These are phyloP conservation scores for Rhizopus sp. DNA, from an alignment of 371 early-diverging fungal species.

Conservation along the genomic window DNA sequence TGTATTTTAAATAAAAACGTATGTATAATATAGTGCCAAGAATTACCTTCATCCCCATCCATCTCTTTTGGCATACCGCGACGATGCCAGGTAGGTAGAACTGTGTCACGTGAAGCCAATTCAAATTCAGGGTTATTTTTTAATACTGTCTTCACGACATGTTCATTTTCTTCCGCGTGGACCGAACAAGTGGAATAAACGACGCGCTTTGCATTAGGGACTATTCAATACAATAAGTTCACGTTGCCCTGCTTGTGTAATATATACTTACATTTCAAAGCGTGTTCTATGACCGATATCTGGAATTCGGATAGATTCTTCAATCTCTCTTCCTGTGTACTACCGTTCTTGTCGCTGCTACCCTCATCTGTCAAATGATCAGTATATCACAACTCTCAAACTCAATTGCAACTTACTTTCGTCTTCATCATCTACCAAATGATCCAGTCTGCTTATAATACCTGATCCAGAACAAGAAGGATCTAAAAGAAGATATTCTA, in stretches of 20 bases:
- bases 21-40: constrained; percentile 1
- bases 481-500: constrained; percentile 94
- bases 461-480: constrained; percentile 99
- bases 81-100: constrained; percentile 75
- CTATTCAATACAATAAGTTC: constrained; percentile 31
- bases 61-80: constrained; percentile 67
- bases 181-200: constrained; percentile 97
- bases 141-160: constrained; percentile 78
- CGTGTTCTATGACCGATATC: constrained; percentile 64
- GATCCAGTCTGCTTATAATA: constrained; percentile 86
- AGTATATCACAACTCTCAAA: neutral
- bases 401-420: constrained; percentile 10
- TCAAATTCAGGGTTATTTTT: constrained; percentile 54
- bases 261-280: constrained; percentile 64
- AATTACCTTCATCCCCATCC: constrained; percentile 24
- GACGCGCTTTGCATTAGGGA: constrained; percentile 76
- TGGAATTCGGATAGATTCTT: constrained; percentile 76
- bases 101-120: constrained; percentile 56
- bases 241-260: neutral
- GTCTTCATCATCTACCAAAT: constrained; percentile 69
- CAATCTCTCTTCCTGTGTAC: constrained; percentile 66
- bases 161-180: constrained; percentile 95
- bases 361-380: neutral
- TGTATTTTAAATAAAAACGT: neutral
- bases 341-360: constrained; percentile 23